phyloP scores from a whole-genome alignment of 495 filamentous ascomycete genomes.

The Neurospora sp. region DNA sequence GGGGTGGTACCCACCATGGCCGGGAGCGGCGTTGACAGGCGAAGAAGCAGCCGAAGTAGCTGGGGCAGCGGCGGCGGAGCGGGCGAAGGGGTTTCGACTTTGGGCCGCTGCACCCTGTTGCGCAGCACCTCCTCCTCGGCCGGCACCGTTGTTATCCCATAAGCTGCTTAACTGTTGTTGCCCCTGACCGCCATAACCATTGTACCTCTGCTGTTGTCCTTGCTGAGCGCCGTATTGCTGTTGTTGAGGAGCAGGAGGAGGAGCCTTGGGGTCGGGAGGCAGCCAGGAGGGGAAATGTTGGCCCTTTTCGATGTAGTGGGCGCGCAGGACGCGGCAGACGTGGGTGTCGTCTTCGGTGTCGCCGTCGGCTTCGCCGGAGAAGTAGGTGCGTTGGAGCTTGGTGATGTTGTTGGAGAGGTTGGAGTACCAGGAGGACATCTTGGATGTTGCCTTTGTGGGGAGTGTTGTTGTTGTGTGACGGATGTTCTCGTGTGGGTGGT shows the following conservation, averaged over 20 bases:
- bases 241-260: constrained; percentile 36
- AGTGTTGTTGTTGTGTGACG: not conserved
- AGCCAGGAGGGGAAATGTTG: constrained; percentile 81
- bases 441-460: constrained; percentile 11
- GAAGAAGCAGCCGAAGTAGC: not conserved
- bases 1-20: constrained; percentile 10
- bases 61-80: not conserved
- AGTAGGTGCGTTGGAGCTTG: constrained; percentile 69
- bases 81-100: constrained; percentile 15
- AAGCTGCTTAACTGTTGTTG: constrained; percentile 56
- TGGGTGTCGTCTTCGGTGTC: constrained; percentile 94
- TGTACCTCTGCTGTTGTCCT: constrained; percentile 26
- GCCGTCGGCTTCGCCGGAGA: constrained; percentile 69
- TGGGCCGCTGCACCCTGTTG: constrained; percentile 9
- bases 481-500: not conserved
- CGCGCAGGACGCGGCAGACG: constrained; percentile 87
- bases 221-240: constrained; percentile 35
- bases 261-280: constrained; percentile 70
- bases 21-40: constrained; percentile 40
- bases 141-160: constrained; percentile 58
- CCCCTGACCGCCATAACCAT: constrained; percentile 13
- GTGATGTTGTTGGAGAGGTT: constrained; percentile 70
- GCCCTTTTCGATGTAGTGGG: constrained; percentile 86
- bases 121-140: constrained; percentile 18
- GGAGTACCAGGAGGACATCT: constrained; percentile 72